These are phyloP conservation scores for Solanum chmielewskii DNA, from an alignment of 257 asterid genomes.

Conservation along the genomic window DNA sequence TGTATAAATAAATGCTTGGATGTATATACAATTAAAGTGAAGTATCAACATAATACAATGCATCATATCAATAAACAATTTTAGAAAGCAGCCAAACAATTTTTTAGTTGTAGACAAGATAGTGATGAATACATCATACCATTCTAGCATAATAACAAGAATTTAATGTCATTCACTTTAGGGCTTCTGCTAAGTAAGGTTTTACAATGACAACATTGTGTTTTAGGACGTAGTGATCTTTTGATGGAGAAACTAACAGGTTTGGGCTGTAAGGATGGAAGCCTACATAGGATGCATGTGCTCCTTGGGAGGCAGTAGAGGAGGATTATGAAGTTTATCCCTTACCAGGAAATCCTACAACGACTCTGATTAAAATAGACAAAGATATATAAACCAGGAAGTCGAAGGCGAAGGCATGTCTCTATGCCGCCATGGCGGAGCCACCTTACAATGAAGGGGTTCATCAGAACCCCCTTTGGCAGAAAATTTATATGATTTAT, in stretches of 20 bases:
- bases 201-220: conserved; percentile 27
- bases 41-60: neutral
- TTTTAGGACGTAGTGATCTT: neutral
- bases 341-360: too few species aligned
- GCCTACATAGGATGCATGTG: neutral
- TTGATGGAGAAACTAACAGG: too few species aligned
- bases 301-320: too few species aligned
- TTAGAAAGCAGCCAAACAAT: too few species aligned
- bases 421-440: too few species aligned
- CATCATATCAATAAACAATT: neutral
- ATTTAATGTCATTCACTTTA: conserved; percentile 21
- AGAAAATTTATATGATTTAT: too few species aligned
- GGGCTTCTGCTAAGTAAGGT: conserved; percentile 20
- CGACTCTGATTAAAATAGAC: too few species aligned
- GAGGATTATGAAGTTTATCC: too few species aligned
- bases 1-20: neutral
- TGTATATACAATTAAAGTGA: neutral
- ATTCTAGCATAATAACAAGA: conserved; percentile 22
- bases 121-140: conserved; percentile 17
- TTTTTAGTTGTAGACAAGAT: neutral
- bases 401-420: too few species aligned
- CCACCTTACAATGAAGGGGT: too few species aligned
- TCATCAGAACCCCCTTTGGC: too few species aligned
- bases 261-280: neutral
- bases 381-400: too few species aligned